Evolutionary conservation across 768 basidiomycete genomes (phyloP), one percentile per base, ranked within the genome.

Genomic region (Porpolomopsis calyptriformis): DNA sequence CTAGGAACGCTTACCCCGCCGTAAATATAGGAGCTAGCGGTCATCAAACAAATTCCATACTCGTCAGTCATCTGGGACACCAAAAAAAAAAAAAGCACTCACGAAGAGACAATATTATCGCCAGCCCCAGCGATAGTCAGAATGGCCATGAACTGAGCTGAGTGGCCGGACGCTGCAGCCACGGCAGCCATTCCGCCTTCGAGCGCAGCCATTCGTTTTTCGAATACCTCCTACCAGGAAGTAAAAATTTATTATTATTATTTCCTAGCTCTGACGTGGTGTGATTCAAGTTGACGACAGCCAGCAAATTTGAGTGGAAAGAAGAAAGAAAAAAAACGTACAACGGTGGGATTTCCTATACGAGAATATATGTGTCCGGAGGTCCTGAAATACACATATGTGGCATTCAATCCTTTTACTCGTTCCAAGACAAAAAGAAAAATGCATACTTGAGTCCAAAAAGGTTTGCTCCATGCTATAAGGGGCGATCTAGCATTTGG

Each of bases 71-170:
- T 52, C 12, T 16, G 23, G 8, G 6, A 14, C 4, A 10, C 14
- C 24, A 2, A 1, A 6, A 27, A 39, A 12, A 18, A 39, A 10
- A 12, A 3, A 16, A 43, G 14, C 2, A 65, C 77, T 60, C 49
- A 81, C 77, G 80, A 74, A 2, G 81, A 75, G 4, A 89, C 76
- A 45, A 88, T 83, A 57, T 89, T 90, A 55, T 89, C 86, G 0
- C 87, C 86, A 4, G 70, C 58, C 1, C 69, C 62, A 1, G 80
- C 77, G 34, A 85, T 59, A 23, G 77, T 71, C 1, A 73, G 60
- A 49, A 87, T 75, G 1, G 85, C 70, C 60, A 86, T 65, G 61
- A 87, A 83, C 54, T 88, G 85, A 0, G 85, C 87, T 5, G 82
- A 67, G 57, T 86, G 85, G 0, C 86, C 87, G 45, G 80, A 82